Evolutionary conservation across 108 stramenopile species (phyloP).

Genomic region (Epipyxis sp.): DNA sequence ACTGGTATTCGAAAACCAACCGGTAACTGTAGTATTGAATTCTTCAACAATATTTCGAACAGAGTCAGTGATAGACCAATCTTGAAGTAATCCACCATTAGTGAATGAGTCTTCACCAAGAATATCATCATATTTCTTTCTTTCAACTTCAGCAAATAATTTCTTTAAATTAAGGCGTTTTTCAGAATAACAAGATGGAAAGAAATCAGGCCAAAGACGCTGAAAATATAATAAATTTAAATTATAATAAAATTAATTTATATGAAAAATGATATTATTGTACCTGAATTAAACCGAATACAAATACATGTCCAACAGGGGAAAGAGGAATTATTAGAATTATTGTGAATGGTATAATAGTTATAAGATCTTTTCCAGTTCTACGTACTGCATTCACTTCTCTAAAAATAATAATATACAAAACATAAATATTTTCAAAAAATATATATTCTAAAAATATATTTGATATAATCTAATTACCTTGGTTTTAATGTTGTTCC

Average conservation of each 20-base stretch:
- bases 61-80: no score
- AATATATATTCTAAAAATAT: no score
- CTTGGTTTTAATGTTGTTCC: slow-evolving; percentile 91
- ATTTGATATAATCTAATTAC: no score
- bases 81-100: no score
- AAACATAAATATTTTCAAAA: no score
- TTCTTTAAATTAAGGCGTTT: slow-evolving; percentile 82
- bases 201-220: slow-evolving; percentile 92
- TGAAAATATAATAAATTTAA: slow-evolving; percentile 26
- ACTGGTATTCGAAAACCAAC: no score
- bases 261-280: not conserved
- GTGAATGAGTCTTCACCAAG: no score
- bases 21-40: no score
- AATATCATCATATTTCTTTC: not conserved
- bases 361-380: slow-evolving; percentile 87
- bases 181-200: slow-evolving; percentile 93
- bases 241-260: not conserved
- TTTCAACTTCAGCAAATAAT: slow-evolving; percentile 29
- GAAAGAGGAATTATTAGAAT: slow-evolving; percentile 90
- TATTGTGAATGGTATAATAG: slow-evolving; percentile 89
- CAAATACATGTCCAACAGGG: slow-evolving; percentile 91
- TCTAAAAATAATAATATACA: no score
- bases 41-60: no score
- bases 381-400: slow-evolving; percentile 90
- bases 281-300: slow-evolving; percentile 83